phyloP scores from a whole-genome alignment of 257 asterid genomes.

The Gardenia jasminoides region DNA sequence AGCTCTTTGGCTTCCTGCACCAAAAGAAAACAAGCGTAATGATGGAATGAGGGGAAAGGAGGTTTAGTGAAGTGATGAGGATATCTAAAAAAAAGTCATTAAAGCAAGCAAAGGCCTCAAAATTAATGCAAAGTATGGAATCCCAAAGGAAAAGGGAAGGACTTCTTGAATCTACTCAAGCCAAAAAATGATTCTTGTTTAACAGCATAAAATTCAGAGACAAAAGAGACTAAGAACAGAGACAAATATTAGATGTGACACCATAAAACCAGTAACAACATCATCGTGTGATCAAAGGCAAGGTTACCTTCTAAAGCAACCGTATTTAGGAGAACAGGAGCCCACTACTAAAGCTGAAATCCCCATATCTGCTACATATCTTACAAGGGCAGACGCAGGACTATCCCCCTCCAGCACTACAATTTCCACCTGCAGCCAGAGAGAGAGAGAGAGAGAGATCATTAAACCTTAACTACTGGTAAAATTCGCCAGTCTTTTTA shows the following conservation, averaged over 20 bases:
- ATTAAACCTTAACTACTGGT: not conserved
- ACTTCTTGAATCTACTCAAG: not conserved
- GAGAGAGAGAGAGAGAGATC: slow-evolving; percentile 1
- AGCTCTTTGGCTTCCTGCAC: slow-evolving; percentile 53
- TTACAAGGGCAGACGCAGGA: slow-evolving; percentile 64
- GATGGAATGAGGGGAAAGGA: too few species aligned
- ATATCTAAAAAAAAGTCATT: too few species aligned
- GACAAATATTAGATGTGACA: not conserved
- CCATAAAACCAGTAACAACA: not conserved
- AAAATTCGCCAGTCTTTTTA: too few species aligned
- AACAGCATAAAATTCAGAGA: not conserved
- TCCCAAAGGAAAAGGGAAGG: not conserved
- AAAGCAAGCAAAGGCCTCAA: not conserved
- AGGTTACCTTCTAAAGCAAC: slow-evolving; percentile 51
- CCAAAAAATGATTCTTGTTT: not conserved
- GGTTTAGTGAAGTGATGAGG: too few species aligned
- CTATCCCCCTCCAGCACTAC: slow-evolving; percentile 75
- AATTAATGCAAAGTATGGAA: not conserved
- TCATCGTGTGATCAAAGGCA: too few species aligned
- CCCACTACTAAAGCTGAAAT: slow-evolving; percentile 65
- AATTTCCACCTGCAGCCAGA: slow-evolving; percentile 46
- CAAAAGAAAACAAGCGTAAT: too few species aligned
- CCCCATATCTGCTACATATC: slow-evolving; percentile 53
- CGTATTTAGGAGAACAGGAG: slow-evolving; percentile 50
- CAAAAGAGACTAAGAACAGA: not conserved